Evolutionary conservation across 768 basidiomycete genomes (phyloP), one percentile per base, ranked within the genome.

Genomic region (Lentinula boryana): DNA sequence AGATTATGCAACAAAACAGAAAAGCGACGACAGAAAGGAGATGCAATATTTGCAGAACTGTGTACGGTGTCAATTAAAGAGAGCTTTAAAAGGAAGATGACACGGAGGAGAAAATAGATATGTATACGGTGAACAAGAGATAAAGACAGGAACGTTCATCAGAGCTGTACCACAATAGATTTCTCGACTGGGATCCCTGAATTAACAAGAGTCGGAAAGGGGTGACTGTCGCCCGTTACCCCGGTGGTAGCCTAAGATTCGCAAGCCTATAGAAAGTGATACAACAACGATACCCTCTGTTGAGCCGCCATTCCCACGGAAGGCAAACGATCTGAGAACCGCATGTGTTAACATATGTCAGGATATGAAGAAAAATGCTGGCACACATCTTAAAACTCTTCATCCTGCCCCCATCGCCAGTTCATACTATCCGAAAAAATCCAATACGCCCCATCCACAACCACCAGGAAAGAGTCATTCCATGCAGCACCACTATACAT

Each of bases 401-500:
- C 70, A 67, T 68, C 60, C 63, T 67, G 48, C 38, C 58, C 13
- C 38, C 50, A 64, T 69, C 66, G 64, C 62, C 63, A 64, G 64
- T 46, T 64, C 60, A 59, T 60, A 67, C 64, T 58, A 60, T 50
- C 31, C 61, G 12, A 38, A 21, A 60, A 56, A 53, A 57, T 41
- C 36, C 56, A 49, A 40, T 56, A 38, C 16, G 23, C 58, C 44
- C 58, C 56, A 38, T 54, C 63, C 56, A 59, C 59, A 38, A 23
- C 23, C 60, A 18, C 43, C 33, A 21, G 50, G 18, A 58, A 64
- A 61, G 55, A 58, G 62, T 65, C 61, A 51, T 67, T 68, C 54
- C 58, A 32, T 52, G 51, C 64, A 40, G 44, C 21, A 52, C n/a
- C 66, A 63, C 75, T 75, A 89, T 70, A 89, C 86, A 73, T 93